Evolutionary conservation across 129 eudicot species (phyloP), one percentile per base, ranked within the genome.

Genomic region (Glebionis coronaria): DNA sequence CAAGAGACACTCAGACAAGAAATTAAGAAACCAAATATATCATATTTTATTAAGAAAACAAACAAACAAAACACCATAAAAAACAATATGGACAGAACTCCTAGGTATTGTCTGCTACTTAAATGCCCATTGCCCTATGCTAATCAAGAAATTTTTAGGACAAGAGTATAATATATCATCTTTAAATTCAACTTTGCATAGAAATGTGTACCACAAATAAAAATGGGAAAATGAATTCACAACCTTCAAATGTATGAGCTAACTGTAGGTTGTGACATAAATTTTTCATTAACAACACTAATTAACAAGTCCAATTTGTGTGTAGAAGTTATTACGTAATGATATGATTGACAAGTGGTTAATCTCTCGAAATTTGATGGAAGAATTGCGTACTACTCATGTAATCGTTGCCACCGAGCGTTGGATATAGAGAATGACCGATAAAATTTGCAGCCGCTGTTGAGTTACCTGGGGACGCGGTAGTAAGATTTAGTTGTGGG

Each of bases 331-430:
- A 53, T 65, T 74, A 65, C 44, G 66, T 15, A 13, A 23, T 38
- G 50, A 10, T 46, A 46, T 52, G 29, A 27, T 57, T 57, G 63
- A 57, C 29, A 27, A 57, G 42, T 57, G 16, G n/a, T 57, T 27
- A 57, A 27, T 57, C 81, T 78, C 91, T 85, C 56, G 90, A 79
- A 47, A 80, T 79, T 65, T 72, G 82, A 66, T 86, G 97, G 80
- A 90, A 90, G 89, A 90, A 90, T 66, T 80, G 98, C 87, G 91
- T 91, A 85, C 95, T 92, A 16, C 82, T 74, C 83, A 92, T 70
- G 88, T 75, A 88, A 15, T 87, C 70, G 76, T 65, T 83, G 59
- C 85, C 82, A 12, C 86, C 83, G 23, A 84, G 69, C 11, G 90
- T 81, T 59, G 87, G 85, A 53, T 78, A 68, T 70, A 76, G 42